These are phyloP conservation scores for Candida fluviatilis DNA, from an alignment of 805 yeast species.

Conservation along the genomic window DNA sequence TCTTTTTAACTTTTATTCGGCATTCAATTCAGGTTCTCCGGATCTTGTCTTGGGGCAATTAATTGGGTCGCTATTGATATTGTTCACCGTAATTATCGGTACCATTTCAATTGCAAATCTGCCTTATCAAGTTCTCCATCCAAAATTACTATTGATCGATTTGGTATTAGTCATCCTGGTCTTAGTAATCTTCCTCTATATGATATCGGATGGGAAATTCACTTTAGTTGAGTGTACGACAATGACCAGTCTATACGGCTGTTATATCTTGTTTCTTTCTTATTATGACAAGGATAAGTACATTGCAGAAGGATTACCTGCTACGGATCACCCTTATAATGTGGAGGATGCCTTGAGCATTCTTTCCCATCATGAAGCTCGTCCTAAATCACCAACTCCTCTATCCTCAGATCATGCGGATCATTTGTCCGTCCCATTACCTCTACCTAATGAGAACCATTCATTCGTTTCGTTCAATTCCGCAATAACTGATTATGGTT, in stretches of 20 bases:
- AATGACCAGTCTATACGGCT: slow-evolving; percentile 20
- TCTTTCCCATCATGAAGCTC: slow-evolving; percentile 14
- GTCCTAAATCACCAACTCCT: neutral
- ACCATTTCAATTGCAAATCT: slow-evolving; percentile 18
- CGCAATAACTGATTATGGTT: neutral
- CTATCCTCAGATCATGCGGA: neutral
- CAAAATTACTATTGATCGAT: slow-evolving; percentile 19
- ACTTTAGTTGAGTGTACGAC: slow-evolving; percentile 25
- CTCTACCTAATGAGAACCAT: neutral
- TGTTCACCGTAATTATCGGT: slow-evolving; percentile 33
- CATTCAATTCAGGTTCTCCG: slow-evolving; percentile 22
- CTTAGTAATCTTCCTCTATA: slow-evolving; percentile 20
- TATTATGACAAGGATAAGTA: slow-evolving; percentile 13
- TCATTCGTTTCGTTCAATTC: neutral
- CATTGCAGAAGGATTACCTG: neutral
- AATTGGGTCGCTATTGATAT: slow-evolving; percentile 30
- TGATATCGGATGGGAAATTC: slow-evolving; percentile 31
- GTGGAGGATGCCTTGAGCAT: slow-evolving; percentile 21
- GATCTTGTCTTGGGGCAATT: slow-evolving; percentile 37
- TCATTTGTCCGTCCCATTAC: neutral
- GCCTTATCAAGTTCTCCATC: slow-evolving; percentile 20
- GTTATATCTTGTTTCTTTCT: slow-evolving; percentile 21
- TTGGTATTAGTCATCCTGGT: slow-evolving; percentile 26
- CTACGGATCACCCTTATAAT: slow-evolving; percentile 13
- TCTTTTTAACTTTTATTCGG: slow-evolving; percentile 29